These are phyloP conservation scores for Miscanthus lutarioriparius DNA, from an alignment of 176 grass and related monocot species.

Conservation along the genomic window DNA sequence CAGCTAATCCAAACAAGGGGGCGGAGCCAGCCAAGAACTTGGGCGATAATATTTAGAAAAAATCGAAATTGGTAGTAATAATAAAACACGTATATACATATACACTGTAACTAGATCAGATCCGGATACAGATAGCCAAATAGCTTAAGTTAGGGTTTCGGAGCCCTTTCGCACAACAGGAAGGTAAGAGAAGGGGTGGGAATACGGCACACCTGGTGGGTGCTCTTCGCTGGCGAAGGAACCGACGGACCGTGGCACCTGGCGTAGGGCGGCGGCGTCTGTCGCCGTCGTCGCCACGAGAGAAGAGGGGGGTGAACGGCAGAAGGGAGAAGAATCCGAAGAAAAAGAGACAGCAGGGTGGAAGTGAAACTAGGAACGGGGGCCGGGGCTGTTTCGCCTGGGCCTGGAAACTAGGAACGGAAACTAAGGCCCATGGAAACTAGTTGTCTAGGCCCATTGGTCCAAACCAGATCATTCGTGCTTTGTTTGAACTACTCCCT, in stretches of 20 bases:
- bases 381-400: neutral
- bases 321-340: neutral
- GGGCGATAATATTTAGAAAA: neutral
- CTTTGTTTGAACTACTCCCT: too few relatives aligned
- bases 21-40: neutral
- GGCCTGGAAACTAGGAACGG: neutral
- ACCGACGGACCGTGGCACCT: neutral
- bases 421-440: neutral
- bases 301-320: neutral
- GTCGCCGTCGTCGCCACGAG: neutral
- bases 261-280: neutral
- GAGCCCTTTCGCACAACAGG: neutral
- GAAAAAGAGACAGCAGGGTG: neutral
- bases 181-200: neutral
- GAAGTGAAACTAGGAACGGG: neutral
- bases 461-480: too few relatives aligned
- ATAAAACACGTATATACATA: neutral
- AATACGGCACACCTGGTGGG: neutral
- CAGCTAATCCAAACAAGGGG: neutral
- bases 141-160: neutral
- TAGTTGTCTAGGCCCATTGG: too few relatives aligned
- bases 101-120: neutral
- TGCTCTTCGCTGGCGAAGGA: neutral
- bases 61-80: neutral
- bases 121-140: neutral